Conservation (phyloP, 2,329 filamentous ascomycete species). For the Aaosphaeria arxii region DNA sequence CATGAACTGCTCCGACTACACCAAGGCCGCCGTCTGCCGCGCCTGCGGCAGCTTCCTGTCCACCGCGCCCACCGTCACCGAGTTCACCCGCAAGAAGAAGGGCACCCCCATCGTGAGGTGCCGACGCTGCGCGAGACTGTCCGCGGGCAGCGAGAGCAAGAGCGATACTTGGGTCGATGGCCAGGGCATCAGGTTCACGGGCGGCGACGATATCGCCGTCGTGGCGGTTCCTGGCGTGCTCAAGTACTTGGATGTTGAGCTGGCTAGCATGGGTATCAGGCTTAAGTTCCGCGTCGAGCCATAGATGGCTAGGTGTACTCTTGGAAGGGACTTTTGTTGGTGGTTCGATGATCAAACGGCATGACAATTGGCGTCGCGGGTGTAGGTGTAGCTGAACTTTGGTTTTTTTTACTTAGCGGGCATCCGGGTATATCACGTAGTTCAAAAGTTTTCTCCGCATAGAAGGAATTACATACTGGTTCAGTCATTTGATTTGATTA, state of each 20-base stretch:
- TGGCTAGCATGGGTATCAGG: slow-evolving; percentile 94
- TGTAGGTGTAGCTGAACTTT: too few relatives aligned
- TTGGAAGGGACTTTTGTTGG: too few relatives aligned
- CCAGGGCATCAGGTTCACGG: slow-evolving; percentile 76
- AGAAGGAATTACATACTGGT: too few relatives aligned
- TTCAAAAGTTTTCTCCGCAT: too few relatives aligned
- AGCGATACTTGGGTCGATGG: slow-evolving; percentile 86
- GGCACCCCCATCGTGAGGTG: slow-evolving; percentile 69
- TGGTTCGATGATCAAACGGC: too few relatives aligned
- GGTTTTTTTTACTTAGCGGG: background rate
- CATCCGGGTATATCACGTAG: too few relatives aligned
- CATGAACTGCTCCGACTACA: slow-evolving; percentile 95
- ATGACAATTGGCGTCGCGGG: too few relatives aligned
- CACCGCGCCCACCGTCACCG: slow-evolving; percentile 70
- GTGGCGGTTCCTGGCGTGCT: slow-evolving; percentile 91
- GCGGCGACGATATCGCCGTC: slow-evolving; percentile 85
- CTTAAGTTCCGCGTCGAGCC: slow-evolving; percentile 81
- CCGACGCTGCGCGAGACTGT: slow-evolving; percentile 67
- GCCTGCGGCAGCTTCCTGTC: slow-evolving; percentile 87
- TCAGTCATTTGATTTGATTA: too few relatives aligned
- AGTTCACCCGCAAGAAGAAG: slow-evolving; percentile 59
- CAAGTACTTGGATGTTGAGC: slow-evolving; percentile 89
- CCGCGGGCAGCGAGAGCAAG: slow-evolving; percentile 53
- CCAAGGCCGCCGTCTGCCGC: slow-evolving; percentile 84
- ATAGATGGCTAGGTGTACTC: slow-evolving; percentile 12